Evolutionary conservation across 2,329 filamentous ascomycete species (phyloP), one percentile per base, ranked within the genome.

Genomic region (Sporothrix globosa): DNA sequence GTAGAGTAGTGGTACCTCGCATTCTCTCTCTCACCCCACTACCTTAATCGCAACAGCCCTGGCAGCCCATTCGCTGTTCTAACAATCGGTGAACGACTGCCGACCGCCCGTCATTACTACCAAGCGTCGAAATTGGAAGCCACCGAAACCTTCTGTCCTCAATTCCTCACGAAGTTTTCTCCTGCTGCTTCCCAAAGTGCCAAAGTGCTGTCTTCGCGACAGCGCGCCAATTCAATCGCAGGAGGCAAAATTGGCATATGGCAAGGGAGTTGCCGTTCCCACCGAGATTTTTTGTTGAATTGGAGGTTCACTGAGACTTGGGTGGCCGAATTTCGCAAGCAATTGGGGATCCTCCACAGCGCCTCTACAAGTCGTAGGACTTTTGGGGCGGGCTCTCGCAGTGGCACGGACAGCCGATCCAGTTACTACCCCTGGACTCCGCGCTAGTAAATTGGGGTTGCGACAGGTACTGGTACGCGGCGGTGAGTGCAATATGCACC

Each of bases 221-320:
- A 56, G 65, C 21, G 46, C 39, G 30, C 48, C 50, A 56, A 71
- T 66, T 10, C 41, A 17, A 13, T 44, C 14, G 41, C 41, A 11
- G 41, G 11, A 17, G 14, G 52, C 34, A 48, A 50, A 46, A 14
- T 44, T 34, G 41, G 39, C 39, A 56, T 65, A 44, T 41, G 53
- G 21, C 34, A n/a, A 44, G 34, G n/a, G 34, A 61, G 48, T 69
- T 67, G 70, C 68, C 48, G 30, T 52, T 70, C 70, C 68, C 68
- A 72, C 56, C 70, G 68, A 61, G 34, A 69, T 61, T 72, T 72
- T 72, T 70, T 70, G 70, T 72, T 72, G 70, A 72, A 70, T 70
- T 30, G 14, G 48, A 34, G 34, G 30, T 30, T 52, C 44, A 48
- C 54, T 52, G 44, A 54, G 17, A 34, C 34, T 34, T 34, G 6